Conservation (phyloP, 2,329 filamentous ascomycete species). For the Fusarium transvaalense region DNA sequence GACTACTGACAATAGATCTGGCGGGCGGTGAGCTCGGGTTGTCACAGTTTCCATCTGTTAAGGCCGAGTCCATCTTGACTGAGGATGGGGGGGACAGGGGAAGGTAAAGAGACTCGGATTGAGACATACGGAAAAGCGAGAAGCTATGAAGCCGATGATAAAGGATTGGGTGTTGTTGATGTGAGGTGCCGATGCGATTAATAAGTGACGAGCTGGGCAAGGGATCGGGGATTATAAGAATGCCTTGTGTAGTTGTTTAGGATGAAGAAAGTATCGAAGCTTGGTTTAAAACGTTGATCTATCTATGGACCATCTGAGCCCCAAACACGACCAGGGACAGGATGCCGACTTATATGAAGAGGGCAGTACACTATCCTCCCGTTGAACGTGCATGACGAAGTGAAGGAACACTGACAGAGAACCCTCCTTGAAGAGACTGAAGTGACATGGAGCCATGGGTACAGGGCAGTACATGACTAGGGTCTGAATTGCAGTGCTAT, state of each 20-base stretch:
- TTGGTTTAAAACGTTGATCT: conserved; percentile 45
- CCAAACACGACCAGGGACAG: conserved; percentile 48
- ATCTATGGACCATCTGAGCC: conserved; percentile 51
- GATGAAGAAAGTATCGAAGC: conserved; percentile 43
- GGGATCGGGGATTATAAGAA: conserved; percentile 41
- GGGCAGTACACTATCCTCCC: conserved; percentile 45
- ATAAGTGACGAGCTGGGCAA: conserved; percentile 34
- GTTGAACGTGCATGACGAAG: conserved; percentile 49
- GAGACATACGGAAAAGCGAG: conserved; percentile 49
- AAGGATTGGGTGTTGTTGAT: conserved; percentile 38
- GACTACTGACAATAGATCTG: conserved; percentile 45
- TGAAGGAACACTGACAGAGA: conserved; percentile 46
- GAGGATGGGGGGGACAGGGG: conserved; percentile 49
- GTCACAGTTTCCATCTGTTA: conserved; percentile 47
- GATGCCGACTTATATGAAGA: conserved; percentile 52
- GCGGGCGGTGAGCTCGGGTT: conserved; percentile 47
- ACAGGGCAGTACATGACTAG: conserved; percentile 45
- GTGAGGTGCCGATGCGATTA: conserved; percentile 36
- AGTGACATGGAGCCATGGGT: conserved; percentile 46
- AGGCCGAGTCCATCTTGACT: conserved; percentile 49
- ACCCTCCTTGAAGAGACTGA: conserved; percentile 46
- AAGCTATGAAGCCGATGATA: conserved; percentile 36
- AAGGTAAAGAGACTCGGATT: conserved; percentile 47
- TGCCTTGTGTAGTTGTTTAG: conserved; percentile 39
- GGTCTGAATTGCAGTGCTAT: conserved; percentile 44